These are phyloP conservation scores for Sporisorium reilianum DNA, from an alignment of 1,284 basidiomycete species.

Conservation along the genomic window DNA sequence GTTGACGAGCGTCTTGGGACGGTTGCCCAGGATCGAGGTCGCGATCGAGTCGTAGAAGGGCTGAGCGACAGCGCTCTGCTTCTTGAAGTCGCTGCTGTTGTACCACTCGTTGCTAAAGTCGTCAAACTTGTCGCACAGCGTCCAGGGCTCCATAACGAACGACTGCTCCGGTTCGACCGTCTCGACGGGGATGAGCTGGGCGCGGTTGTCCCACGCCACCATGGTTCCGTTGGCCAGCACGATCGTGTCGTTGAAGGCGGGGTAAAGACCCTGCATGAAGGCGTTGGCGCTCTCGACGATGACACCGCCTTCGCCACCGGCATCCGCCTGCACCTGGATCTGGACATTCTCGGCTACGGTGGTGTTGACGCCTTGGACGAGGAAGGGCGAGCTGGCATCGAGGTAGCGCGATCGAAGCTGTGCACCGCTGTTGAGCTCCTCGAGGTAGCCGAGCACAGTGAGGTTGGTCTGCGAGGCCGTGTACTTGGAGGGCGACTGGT, in stretches of 20 bases:
- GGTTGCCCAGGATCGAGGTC: conserved; percentile 77
- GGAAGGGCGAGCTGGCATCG: conserved; percentile 71
- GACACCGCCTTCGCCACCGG: conserved; percentile 83
- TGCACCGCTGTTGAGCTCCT: conserved; percentile 80
- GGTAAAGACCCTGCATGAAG: conserved; percentile 67
- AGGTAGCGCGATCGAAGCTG: conserved; percentile 80
- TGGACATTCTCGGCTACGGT: conserved; percentile 44
- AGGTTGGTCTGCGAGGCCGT: conserved; percentile 79
- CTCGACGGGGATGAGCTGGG: conserved; percentile 78
- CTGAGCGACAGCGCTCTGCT: conserved; percentile 73
- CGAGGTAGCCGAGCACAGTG: conserved; percentile 80
- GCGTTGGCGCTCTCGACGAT: conserved; percentile 79
- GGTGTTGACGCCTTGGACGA: conserved; percentile 75
- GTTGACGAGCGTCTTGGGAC: conserved; percentile 78
- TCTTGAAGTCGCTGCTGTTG: conserved; percentile 73
- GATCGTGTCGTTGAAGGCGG: conserved; percentile 57
- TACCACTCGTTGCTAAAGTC: conserved; percentile 61
- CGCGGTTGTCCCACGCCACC: conserved; percentile 80
- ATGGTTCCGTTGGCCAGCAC: conserved; percentile 78
- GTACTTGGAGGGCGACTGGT: conserved; percentile 71
- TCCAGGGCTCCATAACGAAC: conserved; percentile 85
- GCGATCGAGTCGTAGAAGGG: conserved; percentile 77
- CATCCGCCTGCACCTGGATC: conserved; percentile 66
- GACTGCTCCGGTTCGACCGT: conserved; percentile 85
- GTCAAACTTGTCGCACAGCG: conserved; percentile 70